Evolutionary conservation across 2,329 filamentous ascomycete species (phyloP), one percentile per base, ranked within the genome.

Genomic region (Calonectria fujianensis): DNA sequence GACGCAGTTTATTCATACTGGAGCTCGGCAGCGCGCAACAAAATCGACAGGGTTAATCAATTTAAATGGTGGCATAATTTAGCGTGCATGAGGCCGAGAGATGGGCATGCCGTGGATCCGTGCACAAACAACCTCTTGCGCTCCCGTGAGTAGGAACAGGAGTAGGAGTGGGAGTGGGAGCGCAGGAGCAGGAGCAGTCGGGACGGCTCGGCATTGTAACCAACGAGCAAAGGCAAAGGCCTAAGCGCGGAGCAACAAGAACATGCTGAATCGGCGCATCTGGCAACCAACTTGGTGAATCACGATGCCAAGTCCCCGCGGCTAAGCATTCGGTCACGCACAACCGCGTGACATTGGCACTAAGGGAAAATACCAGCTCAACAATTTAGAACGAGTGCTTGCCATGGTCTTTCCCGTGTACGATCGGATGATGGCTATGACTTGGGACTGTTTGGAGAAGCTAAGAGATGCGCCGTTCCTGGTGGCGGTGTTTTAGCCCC

Each of bases 401-500:
- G 35, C 20, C 20, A 39, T 41, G 37, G 45, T 41, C 57, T 14
- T 41, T 24, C 41, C 57, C 41, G 41, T 9, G 41, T 27, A 24
- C 13, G 57, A 63, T 63, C 35, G 57, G 57, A 41, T 39, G 57
- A 63, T 35, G 57, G 57, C 57, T 18, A 41, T 29, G 57, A 41
- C 35, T 41, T 16, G 24, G 57, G 37, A 35, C 20, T 18, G 27
- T 16, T 20, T 37, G 57, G 35, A 16, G 57, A 63, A 29, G 18
- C 57, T 41, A 63, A 63, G 18, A 18, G n/a, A 63, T 18, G 57
- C 57, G 35, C 35, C 35, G 57, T 63, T 63, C 35, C 57, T 63
- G 35, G 39, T 41, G 24, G 37, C 20, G n/a, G 24, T 37, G n/a
- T 41, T 63, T 63, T 63, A 63, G 57, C 32, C 6, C 6, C 39